Evolutionary conservation across 768 basidiomycete species (phyloP), one percentile per base, ranked within the genome.

Genomic region (Mycena epipterygia): DNA sequence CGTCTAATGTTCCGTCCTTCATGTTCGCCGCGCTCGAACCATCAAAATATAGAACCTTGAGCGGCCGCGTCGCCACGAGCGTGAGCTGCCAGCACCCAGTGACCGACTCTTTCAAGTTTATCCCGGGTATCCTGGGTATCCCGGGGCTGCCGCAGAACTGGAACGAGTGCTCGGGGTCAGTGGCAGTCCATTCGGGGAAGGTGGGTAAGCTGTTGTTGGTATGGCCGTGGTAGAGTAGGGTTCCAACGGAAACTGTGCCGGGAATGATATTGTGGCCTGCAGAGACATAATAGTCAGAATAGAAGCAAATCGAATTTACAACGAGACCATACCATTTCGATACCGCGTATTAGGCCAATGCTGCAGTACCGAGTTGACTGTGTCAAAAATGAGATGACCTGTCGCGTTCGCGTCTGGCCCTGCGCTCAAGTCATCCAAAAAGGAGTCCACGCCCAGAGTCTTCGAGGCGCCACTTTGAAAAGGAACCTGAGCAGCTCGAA

Each of bases 21-120:
- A 86, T 76, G 63, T 87, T 88, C 2, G 81, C 83, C 0, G 85
- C 87, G 57, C 87, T 87, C 46, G 78, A 86, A 0, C 88, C 88
- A 55, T 89, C 88, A 42, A 89, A 88, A 67, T 89, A 88, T 21
- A 89, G 56, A 1, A 89, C 73, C 35, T 85, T 85, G 27, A 89
- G 75, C 3, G 85, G 76, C 5, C 85, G 81, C 3, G 78, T 79
- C 5, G 81, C 68, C 13, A 80, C 80, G 11, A 84, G 68, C 11
- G 84, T 86, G 11, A 85, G 75, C n/a, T 83, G 84, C 82, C 83
- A 84, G 67, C 84, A 83, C 8, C 80, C 81, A 16, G 52, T 21
- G 19, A 14, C 29, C 21, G 52, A 11, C 21, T 27, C 25, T n/a
- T 41, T 16, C 3, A 14, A 5, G 23, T 48, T 27, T 2, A 5